Base-by-base conservation (phyloP, 1,139 yeast genomes). In the Diutina rugosa region DNA sequence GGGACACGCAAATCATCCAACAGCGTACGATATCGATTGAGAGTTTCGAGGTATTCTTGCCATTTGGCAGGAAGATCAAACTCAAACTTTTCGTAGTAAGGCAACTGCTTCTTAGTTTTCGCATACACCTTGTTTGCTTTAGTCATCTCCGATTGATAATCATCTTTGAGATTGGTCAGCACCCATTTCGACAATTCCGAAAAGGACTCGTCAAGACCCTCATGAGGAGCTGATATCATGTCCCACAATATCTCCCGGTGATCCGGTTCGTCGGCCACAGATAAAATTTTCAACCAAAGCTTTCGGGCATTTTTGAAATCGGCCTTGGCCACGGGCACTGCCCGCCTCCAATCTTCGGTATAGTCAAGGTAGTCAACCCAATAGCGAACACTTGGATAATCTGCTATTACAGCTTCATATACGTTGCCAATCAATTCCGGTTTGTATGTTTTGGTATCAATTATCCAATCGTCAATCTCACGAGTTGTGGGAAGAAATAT, bases 211-310 rank as follows among this genome's bases (percentile, higher is more conserved):
- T 73, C 74, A 5, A 82, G 58, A 6, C 65, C 61, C 2, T 61
- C 59, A 62, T 79, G 85, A 0, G 85, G 84, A 47, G 66, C 63
- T 9, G 67, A 59, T 4, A 82, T 65, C 35, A 82, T 63, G 47
- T 70, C 65, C 41, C 69, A 59, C 72, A 21, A 74, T 57, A 5
- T 64, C 63, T 55, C 65, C 61, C 21, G 68, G 58, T 30, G 58
- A 58, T 16, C 66, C 65, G 48, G 70, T 6, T 48, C 56, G 2
- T 44, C 30, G 9, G 57, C 56, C 18, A 49, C 46, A 28, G 59
- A 57, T 6, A 72, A 53, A 4, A 68, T 60, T 7, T 63, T 59
- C 14, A 65, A 60, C 79, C 82, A 79, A 2, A 79, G 63, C 21
- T 57, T 55, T 49, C 69, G 64, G 54, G 78, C 69, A 26, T 68